phyloP scores from a whole-genome alignment of 1,284 basidiomycete species.

The Pisolithus thermaeus region DNA sequence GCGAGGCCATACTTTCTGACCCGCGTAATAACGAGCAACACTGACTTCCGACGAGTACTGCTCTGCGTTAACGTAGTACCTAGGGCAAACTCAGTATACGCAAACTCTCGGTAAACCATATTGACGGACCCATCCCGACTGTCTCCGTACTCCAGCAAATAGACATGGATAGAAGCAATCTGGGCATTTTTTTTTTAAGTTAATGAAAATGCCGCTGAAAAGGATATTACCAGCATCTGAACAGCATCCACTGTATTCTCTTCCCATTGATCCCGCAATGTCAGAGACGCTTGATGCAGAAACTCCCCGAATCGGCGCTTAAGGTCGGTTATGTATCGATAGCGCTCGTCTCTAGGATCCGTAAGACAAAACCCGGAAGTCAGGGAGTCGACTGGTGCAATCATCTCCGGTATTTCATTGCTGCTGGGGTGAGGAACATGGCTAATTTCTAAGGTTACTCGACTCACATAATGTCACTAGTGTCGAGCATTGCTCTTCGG shows the following conservation, averaged over 20 bases:
- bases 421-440: slow-evolving; percentile 46
- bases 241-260: slow-evolving; percentile 95
- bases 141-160: slow-evolving; percentile 57
- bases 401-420: slow-evolving; percentile 69
- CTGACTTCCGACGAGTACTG: slow-evolving; percentile 58
- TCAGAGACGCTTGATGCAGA: slow-evolving; percentile 63
- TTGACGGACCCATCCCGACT: slow-evolving; percentile 52
- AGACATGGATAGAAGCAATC: slow-evolving; percentile 63
- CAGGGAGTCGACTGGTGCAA: slow-evolving; percentile 51
- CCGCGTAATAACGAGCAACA: slow-evolving; percentile 59
- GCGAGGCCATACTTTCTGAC: slow-evolving; percentile 67
- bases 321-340: slow-evolving; percentile 58
- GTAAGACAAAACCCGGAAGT: slow-evolving; percentile 69
- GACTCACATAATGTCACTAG: slow-evolving; percentile 50
- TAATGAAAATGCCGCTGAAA: slow-evolving; percentile 60
- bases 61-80: slow-evolving; percentile 55
- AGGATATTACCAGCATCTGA: slow-evolving; percentile 65
- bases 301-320: slow-evolving; percentile 68
- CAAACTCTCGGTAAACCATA: background rate
- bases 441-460: slow-evolving; percentile 57
- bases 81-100: slow-evolving; percentile 17
- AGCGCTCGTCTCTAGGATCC: slow-evolving; percentile 72
- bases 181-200: slow-evolving; percentile 54
- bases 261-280: slow-evolving; percentile 50
- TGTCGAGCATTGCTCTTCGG: slow-evolving; percentile 48